Conservation (phyloP, 169 alveolate genomes). For the Perkinsus olseni region DNA sequence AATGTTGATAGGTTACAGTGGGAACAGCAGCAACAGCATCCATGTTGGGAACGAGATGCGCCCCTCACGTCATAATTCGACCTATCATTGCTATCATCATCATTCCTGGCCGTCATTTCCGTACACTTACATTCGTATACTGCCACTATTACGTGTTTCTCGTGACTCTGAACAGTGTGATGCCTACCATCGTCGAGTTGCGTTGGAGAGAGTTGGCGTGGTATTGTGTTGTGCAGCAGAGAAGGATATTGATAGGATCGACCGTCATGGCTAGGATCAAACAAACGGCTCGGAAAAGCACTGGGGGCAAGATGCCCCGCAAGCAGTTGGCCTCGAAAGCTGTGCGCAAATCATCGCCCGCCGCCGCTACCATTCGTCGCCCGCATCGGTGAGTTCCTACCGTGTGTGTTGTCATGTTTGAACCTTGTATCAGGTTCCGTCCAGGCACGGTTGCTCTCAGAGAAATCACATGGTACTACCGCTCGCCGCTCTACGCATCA, state of each 20-base stretch:
- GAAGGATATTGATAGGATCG: background rate
- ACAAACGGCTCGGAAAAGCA: slow-evolving; percentile 24
- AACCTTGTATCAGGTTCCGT: no score
- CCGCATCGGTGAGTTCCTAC: background rate
- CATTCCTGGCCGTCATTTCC: background rate
- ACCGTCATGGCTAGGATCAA: slow-evolving; percentile 30
- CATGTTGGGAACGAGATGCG: background rate
- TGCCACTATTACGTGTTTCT: background rate
- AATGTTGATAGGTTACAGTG: background rate
- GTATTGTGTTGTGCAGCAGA: background rate
- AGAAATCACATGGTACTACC: slow-evolving; percentile 89
- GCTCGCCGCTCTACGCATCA: no score
- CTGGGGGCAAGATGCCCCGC: slow-evolving; percentile 30
- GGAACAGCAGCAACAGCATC: background rate
- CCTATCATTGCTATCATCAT: background rate
- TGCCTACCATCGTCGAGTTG: background rate
- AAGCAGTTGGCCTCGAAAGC: slow-evolving; percentile 29
- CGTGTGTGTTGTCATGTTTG: no score
- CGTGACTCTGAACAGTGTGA: background rate
- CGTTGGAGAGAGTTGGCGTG: background rate
- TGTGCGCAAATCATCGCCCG: slow-evolving; percentile 13
- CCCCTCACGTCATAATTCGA: background rate
- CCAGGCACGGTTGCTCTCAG: slow-evolving; percentile 61
- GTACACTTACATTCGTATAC: background rate
- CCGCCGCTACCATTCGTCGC: background rate